Evolutionary conservation across 495 filamentous ascomycete species (phyloP), one percentile per base, ranked within the genome.

Genomic region (Xanthoparmelia taractica): DNA sequence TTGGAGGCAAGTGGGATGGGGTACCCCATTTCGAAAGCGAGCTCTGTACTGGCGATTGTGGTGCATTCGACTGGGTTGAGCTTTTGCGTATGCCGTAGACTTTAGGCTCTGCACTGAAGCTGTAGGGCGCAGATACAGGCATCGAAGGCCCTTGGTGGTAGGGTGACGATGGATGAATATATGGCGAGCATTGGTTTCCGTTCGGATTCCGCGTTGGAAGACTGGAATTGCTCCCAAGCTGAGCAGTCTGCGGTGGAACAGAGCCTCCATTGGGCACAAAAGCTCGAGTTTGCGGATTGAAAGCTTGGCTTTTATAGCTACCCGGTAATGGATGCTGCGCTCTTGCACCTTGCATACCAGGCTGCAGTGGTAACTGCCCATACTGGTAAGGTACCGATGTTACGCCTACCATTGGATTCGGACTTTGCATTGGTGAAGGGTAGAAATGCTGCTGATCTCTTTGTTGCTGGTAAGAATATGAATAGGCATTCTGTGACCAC

Each of bases 281-380:
- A 4, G 90, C 85, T 64, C 92, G 88, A 15, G 89, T 96, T 73
- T 96, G 91, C 0, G 92, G 92, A 68, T 97, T 96, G 78, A 97
- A 96, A 27, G 87, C 82, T 69, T 90, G 87, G 29, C 91, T 79
- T 69, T 85, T 88, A 73, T 87, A 95, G 73, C 86, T 91, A 23
- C 88, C 90, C 18, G 90, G 89, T 48, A 96, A 81, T 36, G 88
- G 86, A 71, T 94, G 89, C 75, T 56, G 74, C 67, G 59, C 69
- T 84, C 70, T 87, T 85, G 48, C 86, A 79, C 59, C 84, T 81
- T 45, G 84, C 74, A 59, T 85, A 84, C 70, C 88, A 81, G 79
- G 78, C 66, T 90, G 85, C 18, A 78, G 84, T 4, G 90, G 90
- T 34, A 92, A 80, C 67, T 92, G 89, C 11, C 87, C 85, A 72